Conservation (phyloP, 495 filamentous ascomycete genomes). For the Xylaria cubensis region DNA sequence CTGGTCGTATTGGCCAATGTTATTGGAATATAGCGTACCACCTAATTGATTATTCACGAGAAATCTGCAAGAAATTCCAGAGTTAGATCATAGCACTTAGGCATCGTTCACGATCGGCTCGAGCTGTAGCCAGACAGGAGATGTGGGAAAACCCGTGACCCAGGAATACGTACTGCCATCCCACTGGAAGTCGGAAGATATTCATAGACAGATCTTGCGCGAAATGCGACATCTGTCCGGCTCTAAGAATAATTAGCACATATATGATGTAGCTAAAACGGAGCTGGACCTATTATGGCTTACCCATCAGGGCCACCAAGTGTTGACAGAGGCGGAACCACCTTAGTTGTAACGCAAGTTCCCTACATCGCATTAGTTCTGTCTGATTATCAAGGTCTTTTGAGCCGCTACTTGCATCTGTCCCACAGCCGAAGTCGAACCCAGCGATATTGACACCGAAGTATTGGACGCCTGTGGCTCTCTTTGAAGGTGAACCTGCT, state of each 20-base stretch:
- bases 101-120: background rate
- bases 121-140: background rate
- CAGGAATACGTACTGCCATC: slow-evolving; percentile 56
- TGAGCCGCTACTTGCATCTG: slow-evolving; percentile 33
- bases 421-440: slow-evolving; percentile 58
- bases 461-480: slow-evolving; percentile 21
- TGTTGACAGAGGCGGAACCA: slow-evolving; percentile 38
- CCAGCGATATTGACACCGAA: slow-evolving; percentile 50
- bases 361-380: slow-evolving; percentile 23
- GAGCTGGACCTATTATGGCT: background rate
- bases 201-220: slow-evolving; percentile 58
- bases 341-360: slow-evolving; percentile 39
- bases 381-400: background rate
- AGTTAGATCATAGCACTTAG: slow-evolving; percentile 34
- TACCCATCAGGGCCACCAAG: slow-evolving; percentile 44
- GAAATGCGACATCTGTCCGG: slow-evolving; percentile 66
- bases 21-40: slow-evolving; percentile 52
- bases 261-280: too few species aligned
- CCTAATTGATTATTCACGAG: slow-evolving; percentile 55
- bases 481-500: background rate
- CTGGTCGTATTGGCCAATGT: slow-evolving; percentile 56
- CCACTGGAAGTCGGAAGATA: slow-evolving; percentile 63
- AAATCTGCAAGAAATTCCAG: background rate
- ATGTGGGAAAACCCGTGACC: background rate
- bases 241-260: slow-evolving; percentile 20